A percentile compares a stretch with the other conserved stretches of the same genome.
Conservation (phyloP, 2,329 filamentous ascomycete species). For the Elsinoe australis region DNA sequence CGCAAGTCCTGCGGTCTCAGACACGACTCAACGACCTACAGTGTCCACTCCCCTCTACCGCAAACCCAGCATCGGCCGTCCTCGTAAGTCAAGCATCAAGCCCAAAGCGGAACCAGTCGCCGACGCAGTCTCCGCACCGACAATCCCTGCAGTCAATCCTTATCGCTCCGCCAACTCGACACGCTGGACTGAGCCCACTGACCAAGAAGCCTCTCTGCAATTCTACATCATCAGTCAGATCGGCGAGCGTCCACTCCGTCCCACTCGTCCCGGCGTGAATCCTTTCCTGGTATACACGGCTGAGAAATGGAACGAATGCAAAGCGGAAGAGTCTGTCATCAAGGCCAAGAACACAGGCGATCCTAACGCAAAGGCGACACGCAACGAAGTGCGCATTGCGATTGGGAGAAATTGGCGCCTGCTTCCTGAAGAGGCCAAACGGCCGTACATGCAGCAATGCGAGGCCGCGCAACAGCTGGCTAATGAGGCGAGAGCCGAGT, state of each 20-base stretch:
- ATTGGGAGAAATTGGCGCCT: slow-evolving; percentile 89
- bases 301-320: slow-evolving; percentile 56
- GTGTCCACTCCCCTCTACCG: not conserved
- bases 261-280: slow-evolving; percentile 67
- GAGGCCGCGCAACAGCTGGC: slow-evolving; percentile 62
- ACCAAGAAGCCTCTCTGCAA: slow-evolving; percentile 52
- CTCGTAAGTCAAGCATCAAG: slow-evolving; percentile 16
- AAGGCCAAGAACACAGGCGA: slow-evolving; percentile 58
- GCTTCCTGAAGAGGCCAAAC: slow-evolving; percentile 59
- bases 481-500: slow-evolving; percentile 49
- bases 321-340: slow-evolving; percentile 60
- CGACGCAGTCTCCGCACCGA: slow-evolving; percentile 15
- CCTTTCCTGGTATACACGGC: slow-evolving; percentile 88
- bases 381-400: slow-evolving; percentile 72
- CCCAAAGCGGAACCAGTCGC: slow-evolving; percentile 18
- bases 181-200: slow-evolving; percentile 32
- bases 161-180: slow-evolving; percentile 19
- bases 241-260: slow-evolving; percentile 67
- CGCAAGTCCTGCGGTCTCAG: slow-evolving; percentile 45
- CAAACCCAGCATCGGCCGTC: slow-evolving; percentile 13
- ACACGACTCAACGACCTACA: slow-evolving; percentile 35
- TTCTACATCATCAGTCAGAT: slow-evolving; percentile 52
- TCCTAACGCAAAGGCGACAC: slow-evolving; percentile 57
- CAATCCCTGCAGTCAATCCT: slow-evolving; percentile 18
- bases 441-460: slow-evolving; percentile 70